Conservation (phyloP, 768 basidiomycete genomes). For the Tylopilus felleus region DNA sequence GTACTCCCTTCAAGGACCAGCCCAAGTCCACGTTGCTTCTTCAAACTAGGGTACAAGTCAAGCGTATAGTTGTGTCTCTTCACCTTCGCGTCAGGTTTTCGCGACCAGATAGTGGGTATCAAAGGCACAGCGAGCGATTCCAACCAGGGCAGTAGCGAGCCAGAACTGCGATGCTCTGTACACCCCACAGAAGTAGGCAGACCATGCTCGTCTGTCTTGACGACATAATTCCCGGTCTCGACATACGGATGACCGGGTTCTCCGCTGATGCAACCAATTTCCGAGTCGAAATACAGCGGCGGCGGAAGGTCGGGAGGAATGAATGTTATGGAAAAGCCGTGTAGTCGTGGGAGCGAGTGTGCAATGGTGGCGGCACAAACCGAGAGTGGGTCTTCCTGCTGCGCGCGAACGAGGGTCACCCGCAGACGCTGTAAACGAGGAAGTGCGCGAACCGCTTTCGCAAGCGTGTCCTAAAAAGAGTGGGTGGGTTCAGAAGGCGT, state of each 20-base stretch:
- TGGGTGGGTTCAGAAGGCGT: neutral
- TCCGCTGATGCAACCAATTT: slow-evolving; percentile 34
- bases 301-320: slow-evolving; percentile 55
- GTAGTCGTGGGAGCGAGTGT: slow-evolving; percentile 62
- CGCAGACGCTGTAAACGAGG: slow-evolving; percentile 59
- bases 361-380: slow-evolving; percentile 62
- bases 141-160: slow-evolving; percentile 29
- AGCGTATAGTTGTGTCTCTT: slow-evolving; percentile 26
- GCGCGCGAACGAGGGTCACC: slow-evolving; percentile 64
- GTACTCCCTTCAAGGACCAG: slow-evolving; percentile 54
- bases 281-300: slow-evolving; percentile 44
- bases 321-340: slow-evolving; percentile 61
- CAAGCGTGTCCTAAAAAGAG: slow-evolving; percentile 38
- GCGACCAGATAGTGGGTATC: slow-evolving; percentile 21
- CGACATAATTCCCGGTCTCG: slow-evolving; percentile 52
- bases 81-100: slow-evolving; percentile 30
- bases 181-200: slow-evolving; percentile 54
- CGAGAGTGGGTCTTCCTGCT: slow-evolving; percentile 58
- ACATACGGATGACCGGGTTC: slow-evolving; percentile 25
- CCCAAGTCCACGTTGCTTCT: slow-evolving; percentile 39
- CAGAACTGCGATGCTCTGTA: slow-evolving; percentile 41
- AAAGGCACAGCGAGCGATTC: slow-evolving; percentile 18
- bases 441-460: slow-evolving; percentile 59
- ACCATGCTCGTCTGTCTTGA: slow-evolving; percentile 60
- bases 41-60: slow-evolving; percentile 32